Evolutionary conservation across 345 rosid genomes (phyloP), one percentile per base, ranked within the genome.

Genomic region (Eucalyptus sp.): DNA sequence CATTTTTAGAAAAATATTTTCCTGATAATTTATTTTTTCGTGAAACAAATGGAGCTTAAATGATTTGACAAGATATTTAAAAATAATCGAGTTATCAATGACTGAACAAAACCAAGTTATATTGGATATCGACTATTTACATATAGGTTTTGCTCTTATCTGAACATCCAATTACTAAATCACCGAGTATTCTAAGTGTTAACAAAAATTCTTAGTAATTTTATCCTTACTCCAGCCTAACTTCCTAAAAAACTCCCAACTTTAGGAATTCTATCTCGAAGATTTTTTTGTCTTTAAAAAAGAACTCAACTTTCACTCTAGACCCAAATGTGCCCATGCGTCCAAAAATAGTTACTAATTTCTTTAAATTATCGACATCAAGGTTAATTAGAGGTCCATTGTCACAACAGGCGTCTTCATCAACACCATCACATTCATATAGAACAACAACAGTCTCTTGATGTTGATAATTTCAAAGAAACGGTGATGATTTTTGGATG

Each of bases 401-500:
- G 68, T 71, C 27, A 71, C 22, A 8, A 20, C 27, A 41, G 5
- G 4, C 3, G 2, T 37, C 83, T 71, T 71, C 46, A 10, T 71
- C 5, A 1, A 37, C 13, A 37, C 25, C 48, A 22, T 71, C 13
- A 4, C 27, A 24, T 71, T 18, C 14, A 22, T 71, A 71, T 71
- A 37, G 2, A 71, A 71, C 1, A 37, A 71, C 8, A 15, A 10
- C 5, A 37, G 0, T 37, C 15, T 20, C 14, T 10, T 20, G 14
- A 20, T 71, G 27, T 10, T 37, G 13, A 41, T 18, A 0, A 37
- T 10, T 24, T 37, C 11, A 1, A 0, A 37, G 4, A 71, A 71
- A 37, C 0, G 1, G 1, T 37, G 0, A 10, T 14, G 8, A 37
- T 6, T 18, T 71, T 20, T 20, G 11, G 27, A 37, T 11, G 5